Conservation (phyloP, 2,329 filamentous ascomycete genomes). For the Cytospora piceae region DNA sequence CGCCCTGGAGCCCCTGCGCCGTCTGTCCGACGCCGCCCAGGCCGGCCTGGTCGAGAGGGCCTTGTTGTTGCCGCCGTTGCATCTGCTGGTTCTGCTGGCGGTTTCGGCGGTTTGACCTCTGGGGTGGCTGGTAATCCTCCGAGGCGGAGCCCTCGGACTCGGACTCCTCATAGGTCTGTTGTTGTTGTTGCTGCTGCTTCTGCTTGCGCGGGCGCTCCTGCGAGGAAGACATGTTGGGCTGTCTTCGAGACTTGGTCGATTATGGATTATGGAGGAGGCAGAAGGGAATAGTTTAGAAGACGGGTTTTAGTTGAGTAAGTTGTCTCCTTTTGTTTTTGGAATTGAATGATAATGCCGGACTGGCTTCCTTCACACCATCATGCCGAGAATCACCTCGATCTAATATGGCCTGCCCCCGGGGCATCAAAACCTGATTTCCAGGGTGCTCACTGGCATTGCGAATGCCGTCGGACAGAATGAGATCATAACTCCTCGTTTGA, state of each 20-base stretch:
- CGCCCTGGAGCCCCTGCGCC: constrained; percentile 40
- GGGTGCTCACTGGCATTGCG: not conserved
- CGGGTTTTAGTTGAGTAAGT: not conserved
- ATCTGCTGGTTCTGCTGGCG: constrained; percentile 35
- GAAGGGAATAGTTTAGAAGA: constrained; percentile 3
- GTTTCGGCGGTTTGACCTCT: constrained; percentile 35
- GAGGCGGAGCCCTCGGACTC: constrained; percentile 42
- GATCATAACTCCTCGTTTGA: constrained; percentile 27
- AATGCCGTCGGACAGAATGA: constrained; percentile 23
- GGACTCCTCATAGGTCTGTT: constrained; percentile 40
- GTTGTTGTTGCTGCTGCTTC: constrained; percentile 30
- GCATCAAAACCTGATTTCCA: constrained; percentile 29
- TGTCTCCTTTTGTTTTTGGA: constrained; percentile 10
- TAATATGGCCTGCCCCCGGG: constrained; percentile 15
- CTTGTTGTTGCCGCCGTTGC: constrained; percentile 40
- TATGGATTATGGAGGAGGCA: constrained; percentile 28
- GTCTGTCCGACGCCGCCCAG: constrained; percentile 44
- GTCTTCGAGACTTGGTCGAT: constrained; percentile 21
- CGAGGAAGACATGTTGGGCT: constrained; percentile 37
- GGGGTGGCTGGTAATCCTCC: constrained; percentile 36
- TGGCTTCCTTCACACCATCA: not conserved
- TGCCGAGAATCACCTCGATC: constrained; percentile 5
- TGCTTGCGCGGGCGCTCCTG: constrained; percentile 40
- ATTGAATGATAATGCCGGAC: not conserved
- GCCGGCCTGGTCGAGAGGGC: constrained; percentile 44